These are phyloP conservation scores for Naganishia kalamii DNA, from an alignment of 768 basidiomycete species.

Conservation along the genomic window DNA sequence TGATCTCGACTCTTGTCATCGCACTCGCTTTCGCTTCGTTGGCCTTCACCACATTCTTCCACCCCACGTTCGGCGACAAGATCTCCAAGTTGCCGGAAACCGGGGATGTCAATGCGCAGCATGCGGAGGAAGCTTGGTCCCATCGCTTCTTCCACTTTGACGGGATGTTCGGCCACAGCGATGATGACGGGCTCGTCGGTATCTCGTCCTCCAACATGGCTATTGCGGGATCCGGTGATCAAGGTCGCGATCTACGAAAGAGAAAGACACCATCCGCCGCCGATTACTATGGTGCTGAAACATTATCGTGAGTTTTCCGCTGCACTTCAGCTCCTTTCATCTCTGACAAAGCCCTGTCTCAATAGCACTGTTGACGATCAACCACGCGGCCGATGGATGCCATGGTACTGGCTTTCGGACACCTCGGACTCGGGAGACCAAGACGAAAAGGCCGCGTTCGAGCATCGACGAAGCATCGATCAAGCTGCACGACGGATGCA, in stretches of 20 bases:
- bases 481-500: neutral
- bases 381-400: neutral
- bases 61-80: conserved; percentile 1
- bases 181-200: conserved; percentile 8
- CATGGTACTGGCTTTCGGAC: neutral
- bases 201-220: neutral
- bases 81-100: conserved; percentile 8
- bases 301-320: neutral
- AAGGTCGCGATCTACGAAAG: neutral
- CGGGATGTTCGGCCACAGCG: conserved; percentile 2
- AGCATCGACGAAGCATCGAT: neutral
- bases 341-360: neutral
- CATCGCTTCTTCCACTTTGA: conserved; percentile 7
- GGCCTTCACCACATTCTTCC: conserved; percentile 11
- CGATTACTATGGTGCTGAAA: neutral
- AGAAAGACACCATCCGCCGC: neutral
- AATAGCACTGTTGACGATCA: neutral
- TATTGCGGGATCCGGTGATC: neutral
- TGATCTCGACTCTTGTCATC: conserved; percentile 9
- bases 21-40: neutral
- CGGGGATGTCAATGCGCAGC: neutral
- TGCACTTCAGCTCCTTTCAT: neutral
- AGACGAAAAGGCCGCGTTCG: neutral
- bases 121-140: neutral
- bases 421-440: neutral